Base-by-base conservation (phyloP, 352 stramenopile genomes). In the Phytophthora multivora region DNA sequence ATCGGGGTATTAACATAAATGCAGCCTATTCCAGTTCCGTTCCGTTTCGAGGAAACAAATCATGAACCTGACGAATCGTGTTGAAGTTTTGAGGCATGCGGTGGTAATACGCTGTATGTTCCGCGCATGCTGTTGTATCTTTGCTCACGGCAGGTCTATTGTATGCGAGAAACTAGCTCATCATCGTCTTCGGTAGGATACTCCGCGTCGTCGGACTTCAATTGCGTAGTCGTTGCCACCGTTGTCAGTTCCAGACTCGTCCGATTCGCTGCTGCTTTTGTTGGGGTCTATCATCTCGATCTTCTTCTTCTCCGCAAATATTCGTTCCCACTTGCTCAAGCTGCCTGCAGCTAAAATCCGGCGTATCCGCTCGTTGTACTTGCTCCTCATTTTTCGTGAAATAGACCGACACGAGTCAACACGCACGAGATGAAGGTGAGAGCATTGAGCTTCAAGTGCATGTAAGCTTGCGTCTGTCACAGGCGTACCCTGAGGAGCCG, bases 401-500 rank as follows among this genome's bases (percentile, higher is more conserved):
- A 91, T 67, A 30, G 78, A 83, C 4, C 83, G 79, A 51, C 83
- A 91, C 42, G 80, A 91, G 57, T 91, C 83, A 19, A 91, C 47
- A 3, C 80, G 78, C n/a, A 91, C 61, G 60, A 90, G 75, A 3
- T 69, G 69, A 50, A 91, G 63, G 4, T 49, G 52, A 30, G 61
- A 35, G 31, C 77, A 88, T 16, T 56, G 57, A 4, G 59, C 36
- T 52, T 89, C 68, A 30, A 92, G 48, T 15, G 58, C 67, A 10
- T 67, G 13, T 0, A 92, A 50, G 21, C 75, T 77, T 16, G 41
- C 46, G 26, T 90, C 78, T 19, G 79, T 83, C 35, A 89, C 66
- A 13, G 49, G 46, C 13, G 83, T 90, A 26, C 39, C 51, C 51
- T 90, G 18, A 41, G 23, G 3, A 13, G 31, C 42, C 13, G 13